Percentiles rank a stretch among this genome's conserved stretches.
Conservation (phyloP, 768 basidiomycete genomes). For the Mycena galericulata region DNA sequence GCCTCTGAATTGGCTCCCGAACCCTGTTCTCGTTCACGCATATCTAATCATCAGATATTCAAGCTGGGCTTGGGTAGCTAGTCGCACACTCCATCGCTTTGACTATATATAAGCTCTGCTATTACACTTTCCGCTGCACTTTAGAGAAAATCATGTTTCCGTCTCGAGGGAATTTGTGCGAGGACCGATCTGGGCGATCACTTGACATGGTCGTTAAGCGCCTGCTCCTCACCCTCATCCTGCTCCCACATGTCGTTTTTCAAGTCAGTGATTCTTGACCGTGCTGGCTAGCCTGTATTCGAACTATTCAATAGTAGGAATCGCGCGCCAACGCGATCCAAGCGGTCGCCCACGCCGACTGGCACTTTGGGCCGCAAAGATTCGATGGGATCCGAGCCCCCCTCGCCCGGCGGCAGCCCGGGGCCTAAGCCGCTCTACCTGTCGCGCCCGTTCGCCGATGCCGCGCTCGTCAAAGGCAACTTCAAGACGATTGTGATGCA, state of each 20-base stretch:
- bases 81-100: no score
- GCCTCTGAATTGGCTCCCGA: neutral
- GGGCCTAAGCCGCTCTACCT: conserved; percentile 82
- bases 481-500: conserved; percentile 98
- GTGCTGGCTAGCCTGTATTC: neutral
- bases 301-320: conserved; percentile 22
- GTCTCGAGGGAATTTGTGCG: neutral
- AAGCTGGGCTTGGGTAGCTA: conserved; percentile 31
- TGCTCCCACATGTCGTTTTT: conserved; percentile 28
- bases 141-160: neutral
- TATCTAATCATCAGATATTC: conserved; percentile 14
- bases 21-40: no score
- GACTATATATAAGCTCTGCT: neutral
- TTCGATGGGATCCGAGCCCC: conserved; percentile 51
- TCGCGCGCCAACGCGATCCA: conserved; percentile 44
- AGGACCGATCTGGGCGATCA: conserved; percentile 5
- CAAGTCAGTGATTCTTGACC: conserved; percentile 23
- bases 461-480: conserved; percentile 96
- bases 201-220: conserved; percentile 12
- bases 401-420: conserved; percentile 49
- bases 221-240: conserved; percentile 10
- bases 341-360: conserved; percentile 52
- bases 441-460: conserved; percentile 94
- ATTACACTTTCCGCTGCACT: no score
- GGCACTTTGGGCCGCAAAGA: conserved; percentile 44